Base-by-base conservation (phyloP, 768 basidiomycete species). In the Leccinum imitatum region DNA sequence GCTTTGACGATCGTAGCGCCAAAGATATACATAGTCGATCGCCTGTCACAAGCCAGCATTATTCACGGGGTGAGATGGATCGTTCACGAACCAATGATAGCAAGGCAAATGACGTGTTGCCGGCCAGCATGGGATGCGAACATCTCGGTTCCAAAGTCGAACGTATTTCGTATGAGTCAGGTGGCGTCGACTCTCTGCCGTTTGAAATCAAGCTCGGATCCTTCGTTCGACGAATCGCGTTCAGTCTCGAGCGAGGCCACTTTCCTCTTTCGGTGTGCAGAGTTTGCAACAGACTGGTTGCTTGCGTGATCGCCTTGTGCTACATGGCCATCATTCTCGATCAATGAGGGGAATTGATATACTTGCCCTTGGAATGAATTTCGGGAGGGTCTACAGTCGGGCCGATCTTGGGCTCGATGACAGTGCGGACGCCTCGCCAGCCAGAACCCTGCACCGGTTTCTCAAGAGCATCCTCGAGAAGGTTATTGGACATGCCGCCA, bases 41-140 rank as follows among this genome's bases (percentile, higher is more conserved):
- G 2, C 47, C 47, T 48, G 47, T 19, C 17, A 19, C 47, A 48
- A 48, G 5, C 21, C n/a, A 48, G 47, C 4, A 14, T 44, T 44
- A 48, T 21, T n/a, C 47, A 48, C 4, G 46, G 3, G 19, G 21
- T 19, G 21, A 48, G 21, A 48, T 23, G 8, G 19, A 44, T 44
- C 33, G 33, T 37, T 37, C 44, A 53, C 47, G 6, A 21, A 60
- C 55, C 52, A 0, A 23, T 27, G 3, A 57, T n/a, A 3, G 37
- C 2, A n/a, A 60, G 51, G 10, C 51, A 44, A 51, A 60, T 41
- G 10, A 11, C 59, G 15, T 57, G 59, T 14, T 54, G 30, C 10
- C 56, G 52, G 27, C 35, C 60, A 61, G 21, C 53, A 61, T 61
- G 46, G 19, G 56, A 53, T 31, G 60, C 52, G 17, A 61, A 54